Conservation (phyloP, 805 yeast species). For the Kluyveromyces dobzhanskii region DNA sequence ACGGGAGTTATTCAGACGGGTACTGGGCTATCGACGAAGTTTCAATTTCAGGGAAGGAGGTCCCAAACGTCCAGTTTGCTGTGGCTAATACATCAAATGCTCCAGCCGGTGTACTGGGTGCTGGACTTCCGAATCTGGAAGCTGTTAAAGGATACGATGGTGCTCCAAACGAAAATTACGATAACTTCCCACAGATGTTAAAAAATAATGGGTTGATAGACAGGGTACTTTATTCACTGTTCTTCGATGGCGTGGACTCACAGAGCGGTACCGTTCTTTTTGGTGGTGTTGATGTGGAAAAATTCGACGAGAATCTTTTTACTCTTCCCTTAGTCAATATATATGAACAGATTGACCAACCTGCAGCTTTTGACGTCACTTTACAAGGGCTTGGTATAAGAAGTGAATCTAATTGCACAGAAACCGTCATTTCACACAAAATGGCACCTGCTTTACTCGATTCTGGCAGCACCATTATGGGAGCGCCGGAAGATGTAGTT, state of each 20-base stretch:
- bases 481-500: slow-evolving; percentile 33
- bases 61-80: slow-evolving; percentile 53
- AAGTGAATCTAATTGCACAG: slow-evolving; percentile 12
- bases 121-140: slow-evolving; percentile 60
- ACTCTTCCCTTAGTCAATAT: slow-evolving; percentile 44
- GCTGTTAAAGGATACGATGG: slow-evolving; percentile 26
- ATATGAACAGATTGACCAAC: slow-evolving; percentile 16
- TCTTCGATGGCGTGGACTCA: slow-evolving; percentile 35
- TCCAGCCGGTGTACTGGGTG: slow-evolving; percentile 55
- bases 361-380: slow-evolving; percentile 41
- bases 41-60: slow-evolving; percentile 36
- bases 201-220: slow-evolving; percentile 43
- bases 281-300: slow-evolving; percentile 55
- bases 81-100: slow-evolving; percentile 54
- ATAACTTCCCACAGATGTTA: slow-evolving; percentile 54
- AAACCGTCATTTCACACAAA: slow-evolving; percentile 16
- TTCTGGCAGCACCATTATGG: slow-evolving; percentile 48
- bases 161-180: slow-evolving; percentile 32
- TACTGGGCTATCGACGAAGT: slow-evolving; percentile 57
- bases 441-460: slow-evolving; percentile 39
- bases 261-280: slow-evolving; percentile 44
- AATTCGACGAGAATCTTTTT: slow-evolving; percentile 40
- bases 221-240: slow-evolving; percentile 49
- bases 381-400: slow-evolving; percentile 33
- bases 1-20: slow-evolving; percentile 42